Evolutionary conservation across 768 basidiomycete species (phyloP), one percentile per base, ranked within the genome.

Genomic region (Dacryopinax primogenitus): DNA sequence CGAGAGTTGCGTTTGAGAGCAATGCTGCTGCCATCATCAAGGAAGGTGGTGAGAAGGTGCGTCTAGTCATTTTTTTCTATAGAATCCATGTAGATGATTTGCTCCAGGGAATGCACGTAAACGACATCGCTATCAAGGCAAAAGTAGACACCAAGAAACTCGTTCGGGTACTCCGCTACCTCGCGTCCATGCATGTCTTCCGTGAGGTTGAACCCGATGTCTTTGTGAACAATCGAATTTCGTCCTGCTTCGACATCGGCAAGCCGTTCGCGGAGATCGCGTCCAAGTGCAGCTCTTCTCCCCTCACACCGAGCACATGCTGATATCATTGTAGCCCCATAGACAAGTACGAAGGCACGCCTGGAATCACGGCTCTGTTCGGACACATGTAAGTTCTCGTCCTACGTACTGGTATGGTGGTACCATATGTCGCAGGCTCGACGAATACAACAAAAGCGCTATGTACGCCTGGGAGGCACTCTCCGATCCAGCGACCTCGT

Each of bases 391-490:
- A 32, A 58, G 51, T 58, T 32, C 51, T 9, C 18, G 51, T 13
- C 4, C 11, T 58, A 30, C 15, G 51, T 89, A 90, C 41, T 23
- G 4, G 7, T 44, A 3, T 90, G 90, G n/a, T n/a, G n/a, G n/a
- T n/a, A n/a, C n/a, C 69, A 87, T 86, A 33, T 83, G 82, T 65
- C 86, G 87, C 85, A 72, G 71, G 21, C 86, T 87, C 3, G 80
- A 69, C 66, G 70, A 72, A 44, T 63, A 35, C 15, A 62, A 66
- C 23, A 70, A 68, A 44, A 45, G 61, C 12, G 65, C 68, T 28
- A 63, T 62, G 3, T 68, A 68, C 64, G 58, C 68, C 3, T 65
- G 64, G 44, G 73, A 73, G 18, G 64, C 64, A n/a, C 44, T 71
- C 26, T 62, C 65, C 7, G 71, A 72, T 47, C 71, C 71, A 16